These are phyloP conservation scores for Diaporthe velutina DNA, from an alignment of 2,329 filamentous ascomycete genomes.

Conservation along the genomic window DNA sequence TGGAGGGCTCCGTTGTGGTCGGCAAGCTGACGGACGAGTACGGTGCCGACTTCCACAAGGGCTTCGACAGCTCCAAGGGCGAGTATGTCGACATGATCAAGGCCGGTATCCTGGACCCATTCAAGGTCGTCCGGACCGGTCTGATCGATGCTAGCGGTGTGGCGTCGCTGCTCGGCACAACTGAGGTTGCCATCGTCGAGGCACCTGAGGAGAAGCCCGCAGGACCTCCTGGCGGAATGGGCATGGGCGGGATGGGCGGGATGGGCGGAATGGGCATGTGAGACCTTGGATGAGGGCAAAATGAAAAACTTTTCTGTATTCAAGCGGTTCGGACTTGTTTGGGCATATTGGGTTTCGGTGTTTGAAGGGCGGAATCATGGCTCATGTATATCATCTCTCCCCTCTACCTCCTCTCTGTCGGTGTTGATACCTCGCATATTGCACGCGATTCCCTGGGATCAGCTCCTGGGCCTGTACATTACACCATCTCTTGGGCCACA, in stretches of 20 bases:
- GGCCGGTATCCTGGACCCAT: slow-evolving; percentile 96
- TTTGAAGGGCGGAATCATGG: slow-evolving; percentile 54
- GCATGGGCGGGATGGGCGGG: slow-evolving; percentile 65
- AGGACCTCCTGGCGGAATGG: slow-evolving; percentile 79
- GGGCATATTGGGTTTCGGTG: slow-evolving; percentile 63
- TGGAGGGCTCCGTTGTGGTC: slow-evolving; percentile 95
- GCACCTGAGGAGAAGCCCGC: slow-evolving; percentile 90
- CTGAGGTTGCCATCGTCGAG: slow-evolving; percentile 97
- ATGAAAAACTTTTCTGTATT: slow-evolving; percentile 43
- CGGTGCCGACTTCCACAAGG: slow-evolving; percentile 95
- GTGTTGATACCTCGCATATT: slow-evolving; percentile 47
- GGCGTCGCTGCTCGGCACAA: slow-evolving; percentile 95
- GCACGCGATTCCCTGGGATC: slow-evolving; percentile 37
- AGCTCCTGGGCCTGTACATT: slow-evolving; percentile 45
- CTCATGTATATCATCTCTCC: slow-evolving; percentile 54
- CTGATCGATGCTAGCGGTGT: slow-evolving; percentile 96
- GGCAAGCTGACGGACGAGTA: slow-evolving; percentile 98
- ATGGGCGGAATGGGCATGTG: slow-evolving; percentile 77
- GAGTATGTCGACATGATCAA: slow-evolving; percentile 99
- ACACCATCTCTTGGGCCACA: slow-evolving; percentile 33
- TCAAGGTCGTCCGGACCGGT: slow-evolving; percentile 99
- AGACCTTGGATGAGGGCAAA: slow-evolving; percentile 46
- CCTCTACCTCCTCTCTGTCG: slow-evolving; percentile 44
- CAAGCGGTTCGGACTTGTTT: slow-evolving; percentile 50
- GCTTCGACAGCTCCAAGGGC: slow-evolving; percentile 95